Evolutionary conservation across 129 eudicot species (phyloP).

Genomic region (Lactuca sativa): DNA sequence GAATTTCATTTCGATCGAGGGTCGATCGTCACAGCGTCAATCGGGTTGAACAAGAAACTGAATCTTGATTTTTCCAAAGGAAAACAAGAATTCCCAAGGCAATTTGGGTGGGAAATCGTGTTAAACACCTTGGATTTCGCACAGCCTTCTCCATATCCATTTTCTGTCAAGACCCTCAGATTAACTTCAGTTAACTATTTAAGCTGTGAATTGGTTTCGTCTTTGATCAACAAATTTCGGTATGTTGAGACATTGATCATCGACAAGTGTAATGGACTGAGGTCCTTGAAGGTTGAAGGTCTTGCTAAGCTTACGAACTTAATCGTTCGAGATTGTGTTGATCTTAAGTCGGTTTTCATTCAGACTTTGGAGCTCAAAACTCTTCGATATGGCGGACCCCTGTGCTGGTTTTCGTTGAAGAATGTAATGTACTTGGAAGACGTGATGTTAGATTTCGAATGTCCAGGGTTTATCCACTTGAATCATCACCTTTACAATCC

Average conservation of each 20-base stretch:
- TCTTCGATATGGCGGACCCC: constrained; percentile 11
- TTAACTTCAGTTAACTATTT: constrained; percentile 23
- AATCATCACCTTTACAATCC: constrained; percentile 1
- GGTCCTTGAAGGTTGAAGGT: constrained; percentile 25
- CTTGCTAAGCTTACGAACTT: constrained; percentile 16
- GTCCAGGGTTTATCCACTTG: constrained; percentile 20
- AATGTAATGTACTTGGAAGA: constrained; percentile 11
- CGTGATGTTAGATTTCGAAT: constrained; percentile 2
- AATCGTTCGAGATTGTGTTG: constrained; percentile 18
- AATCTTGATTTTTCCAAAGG: constrained; percentile 31
- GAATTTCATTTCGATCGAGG: constrained; percentile 13
- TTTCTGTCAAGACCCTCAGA: constrained; percentile 18
- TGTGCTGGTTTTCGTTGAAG: constrained; percentile 20
- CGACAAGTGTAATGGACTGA: constrained; percentile 31
- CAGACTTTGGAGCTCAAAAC: constrained; percentile 20
- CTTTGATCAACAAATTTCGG: constrained; percentile 30
- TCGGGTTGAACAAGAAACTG: constrained; percentile 19
- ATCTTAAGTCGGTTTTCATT: constrained; percentile 22
- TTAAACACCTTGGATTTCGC: constrained; percentile 20
- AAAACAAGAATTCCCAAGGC: constrained; percentile 24
- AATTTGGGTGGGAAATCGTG: constrained; percentile 29
- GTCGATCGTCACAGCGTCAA: constrained; percentile 14
- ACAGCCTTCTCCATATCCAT: constrained; percentile 15
- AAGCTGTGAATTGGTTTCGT: constrained; percentile 15
- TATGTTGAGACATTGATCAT: constrained; percentile 30